Conservation (phyloP, 495 filamentous ascomycete species). For the Neurospora sp. region DNA sequence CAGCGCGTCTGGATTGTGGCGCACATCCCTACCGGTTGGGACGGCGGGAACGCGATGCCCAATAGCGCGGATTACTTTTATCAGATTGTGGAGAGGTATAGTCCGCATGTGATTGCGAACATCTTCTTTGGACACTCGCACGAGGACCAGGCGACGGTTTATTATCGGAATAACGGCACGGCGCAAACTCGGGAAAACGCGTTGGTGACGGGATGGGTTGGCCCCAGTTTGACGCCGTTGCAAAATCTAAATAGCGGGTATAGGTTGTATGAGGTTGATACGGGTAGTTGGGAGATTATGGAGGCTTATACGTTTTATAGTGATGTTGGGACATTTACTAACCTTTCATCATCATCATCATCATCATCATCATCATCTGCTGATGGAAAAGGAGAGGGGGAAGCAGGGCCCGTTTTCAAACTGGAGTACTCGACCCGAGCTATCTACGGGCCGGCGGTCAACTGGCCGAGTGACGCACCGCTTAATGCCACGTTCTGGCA, state of each 20-base stretch:
- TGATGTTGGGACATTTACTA: slow-evolving; percentile 35
- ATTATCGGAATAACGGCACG: slow-evolving; percentile 44
- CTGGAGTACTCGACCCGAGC: slow-evolving; percentile 49
- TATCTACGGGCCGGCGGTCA: slow-evolving; percentile 35
- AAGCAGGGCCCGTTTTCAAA: slow-evolving; percentile 32
- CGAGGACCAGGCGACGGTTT: slow-evolving; percentile 33
- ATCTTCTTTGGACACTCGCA: slow-evolving; percentile 50
- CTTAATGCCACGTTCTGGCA: slow-evolving; percentile 51
- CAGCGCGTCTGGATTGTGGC: slow-evolving; percentile 49
- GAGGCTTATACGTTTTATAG: slow-evolving; percentile 39
- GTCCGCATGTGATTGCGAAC: slow-evolving; percentile 44
- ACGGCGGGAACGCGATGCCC: slow-evolving; percentile 38
- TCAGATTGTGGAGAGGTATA: slow-evolving; percentile 47
- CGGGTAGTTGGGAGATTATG: slow-evolving; percentile 39
- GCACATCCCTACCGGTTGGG: slow-evolving; percentile 43
- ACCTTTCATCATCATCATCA: neutral
- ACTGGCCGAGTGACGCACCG: slow-evolving; percentile 38
- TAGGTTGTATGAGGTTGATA: slow-evolving; percentile 46
- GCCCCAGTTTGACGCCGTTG: slow-evolving; percentile 43
- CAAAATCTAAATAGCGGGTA: slow-evolving; percentile 47
- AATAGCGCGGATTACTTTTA: slow-evolving; percentile 45
- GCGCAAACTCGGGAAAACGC: slow-evolving; percentile 21
- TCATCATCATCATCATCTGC: neutral
- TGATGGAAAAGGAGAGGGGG: slow-evolving; percentile 11
- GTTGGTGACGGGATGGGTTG: slow-evolving; percentile 33